Evolutionary conservation across 2,329 filamentous ascomycete genomes (phyloP).

Genomic region (Colletotrichum nymphaeae): DNA sequence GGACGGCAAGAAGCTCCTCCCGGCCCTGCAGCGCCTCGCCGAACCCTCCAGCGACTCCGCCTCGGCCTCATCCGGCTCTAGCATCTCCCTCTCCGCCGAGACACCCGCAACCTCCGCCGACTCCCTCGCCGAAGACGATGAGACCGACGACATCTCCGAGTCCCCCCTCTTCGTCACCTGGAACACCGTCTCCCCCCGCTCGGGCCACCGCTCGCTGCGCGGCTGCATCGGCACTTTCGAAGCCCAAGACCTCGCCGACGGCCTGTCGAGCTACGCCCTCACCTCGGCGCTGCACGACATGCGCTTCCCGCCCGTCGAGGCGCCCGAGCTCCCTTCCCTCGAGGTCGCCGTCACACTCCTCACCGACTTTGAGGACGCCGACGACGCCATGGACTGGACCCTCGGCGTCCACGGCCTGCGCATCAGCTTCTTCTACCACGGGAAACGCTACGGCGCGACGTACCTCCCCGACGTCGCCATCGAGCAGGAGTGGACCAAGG

Average conservation of each 20-base stretch:
- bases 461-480: constrained; percentile 92
- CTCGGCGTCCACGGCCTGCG: constrained; percentile 88
- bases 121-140: constrained; percentile 46
- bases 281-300: constrained; percentile 78
- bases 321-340: constrained; percentile 66
- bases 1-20: constrained; percentile 50
- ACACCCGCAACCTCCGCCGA: constrained; percentile 58
- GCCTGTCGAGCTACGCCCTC: constrained; percentile 83
- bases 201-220: constrained; percentile 75
- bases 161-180: constrained; percentile 94
- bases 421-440: constrained; percentile 83
- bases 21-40: constrained; percentile 56
- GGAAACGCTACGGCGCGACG: constrained; percentile 82
- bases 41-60: constrained; percentile 42
- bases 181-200: constrained; percentile 75
- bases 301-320: constrained; percentile 68
- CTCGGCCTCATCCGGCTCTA: constrained; percentile 48
- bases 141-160: constrained; percentile 51
- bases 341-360: constrained; percentile 83
- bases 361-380: constrained; percentile 83
- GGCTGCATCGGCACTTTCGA: constrained; percentile 98
- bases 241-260: constrained; percentile 76
- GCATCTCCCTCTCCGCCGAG: constrained; percentile 50
- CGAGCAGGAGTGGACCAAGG: constrained; percentile 95
- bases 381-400: constrained; percentile 83